Base-by-base conservation (phyloP, 345 rosid species). In the Hibiscus syriacus region DNA sequence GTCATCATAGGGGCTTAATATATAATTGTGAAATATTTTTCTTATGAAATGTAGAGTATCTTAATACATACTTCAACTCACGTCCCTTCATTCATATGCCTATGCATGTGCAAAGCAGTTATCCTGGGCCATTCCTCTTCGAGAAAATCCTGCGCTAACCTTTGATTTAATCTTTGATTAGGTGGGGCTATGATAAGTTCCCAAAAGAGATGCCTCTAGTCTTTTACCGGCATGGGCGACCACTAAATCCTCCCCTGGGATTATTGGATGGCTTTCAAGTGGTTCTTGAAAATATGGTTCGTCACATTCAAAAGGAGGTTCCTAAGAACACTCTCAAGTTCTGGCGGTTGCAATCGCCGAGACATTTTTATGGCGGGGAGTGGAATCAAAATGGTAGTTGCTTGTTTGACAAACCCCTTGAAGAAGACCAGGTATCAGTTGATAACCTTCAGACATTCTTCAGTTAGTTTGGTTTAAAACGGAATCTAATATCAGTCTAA, bases 311-410 rank as follows among this genome's bases (percentile, higher is more conserved):
- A 41, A n/a, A n/a, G n/a, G n/a, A n/a, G n/a, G n/a, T n/a, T n/a
- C n/a, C n/a, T n/a, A n/a, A n/a, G n/a, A n/a, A 83, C 70, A 85
- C 87, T 2, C 81, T 91, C 60, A 94, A 87, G 74, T 85, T 89
- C 71, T 91, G 99, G 99, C 87, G 96, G 43, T 77, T 91, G 80
- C 97, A 94, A 74, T 94, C 99, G 12, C 97, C 97, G 0, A 79
- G 99, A 73, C 99, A 94, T 76, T 94, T 94, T 66, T 74, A 77
- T 25, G 97, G 95, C 7, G 95, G n/a, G n/a, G n/a, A n/a, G n/a
- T n/a, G n/a, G n/a, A n/a, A n/a, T n/a, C n/a, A n/a, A n/a, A n/a
- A n/a, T n/a, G n/a, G n/a, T n/a, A n/a, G n/a, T n/a, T n/a, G n/a
- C n/a, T n/a, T n/a, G n/a, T n/a, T n/a, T n/a, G 80, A 80, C 34